These are phyloP conservation scores for Hemerocallis citrina DNA, from an alignment of 106 monocot species.

Conservation along the genomic window DNA sequence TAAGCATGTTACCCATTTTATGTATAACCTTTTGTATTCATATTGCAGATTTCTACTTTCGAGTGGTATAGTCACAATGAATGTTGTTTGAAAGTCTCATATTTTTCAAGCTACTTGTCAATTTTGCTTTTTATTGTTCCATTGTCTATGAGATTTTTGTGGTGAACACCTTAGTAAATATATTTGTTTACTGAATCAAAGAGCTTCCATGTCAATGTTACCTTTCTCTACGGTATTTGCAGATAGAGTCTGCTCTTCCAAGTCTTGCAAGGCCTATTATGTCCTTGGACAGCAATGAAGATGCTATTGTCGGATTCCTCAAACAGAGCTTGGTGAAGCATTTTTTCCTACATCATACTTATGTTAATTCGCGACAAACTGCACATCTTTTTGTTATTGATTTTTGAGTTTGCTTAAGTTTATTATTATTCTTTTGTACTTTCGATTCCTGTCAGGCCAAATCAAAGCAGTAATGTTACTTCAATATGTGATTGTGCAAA, in stretches of 20 bases:
- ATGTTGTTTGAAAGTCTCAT: not conserved
- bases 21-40: not conserved
- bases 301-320: constrained; percentile 88
- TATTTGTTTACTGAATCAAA: not conserved
- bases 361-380: no score
- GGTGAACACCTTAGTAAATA: not conserved
- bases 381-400: no score
- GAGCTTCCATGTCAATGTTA: not conserved
- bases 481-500: no score
- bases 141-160: not conserved
- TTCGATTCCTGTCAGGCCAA: no score
- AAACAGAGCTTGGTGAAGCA: constrained; percentile 90
- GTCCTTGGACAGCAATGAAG: constrained; percentile 97
- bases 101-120: not conserved
- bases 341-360: not conserved
- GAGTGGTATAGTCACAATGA: not conserved
- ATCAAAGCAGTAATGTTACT: no score
- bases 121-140: no score
- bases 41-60: not conserved
- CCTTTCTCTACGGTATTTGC: constrained; percentile 9
- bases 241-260: constrained; percentile 95
- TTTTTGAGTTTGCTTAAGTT: no score
- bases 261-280: constrained; percentile 95
- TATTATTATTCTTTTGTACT: no score
- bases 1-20: constrained; percentile 17